These are phyloP conservation scores for Stachybotrys chartarum DNA, from an alignment of 2,329 filamentous ascomycete species.

Conservation along the genomic window DNA sequence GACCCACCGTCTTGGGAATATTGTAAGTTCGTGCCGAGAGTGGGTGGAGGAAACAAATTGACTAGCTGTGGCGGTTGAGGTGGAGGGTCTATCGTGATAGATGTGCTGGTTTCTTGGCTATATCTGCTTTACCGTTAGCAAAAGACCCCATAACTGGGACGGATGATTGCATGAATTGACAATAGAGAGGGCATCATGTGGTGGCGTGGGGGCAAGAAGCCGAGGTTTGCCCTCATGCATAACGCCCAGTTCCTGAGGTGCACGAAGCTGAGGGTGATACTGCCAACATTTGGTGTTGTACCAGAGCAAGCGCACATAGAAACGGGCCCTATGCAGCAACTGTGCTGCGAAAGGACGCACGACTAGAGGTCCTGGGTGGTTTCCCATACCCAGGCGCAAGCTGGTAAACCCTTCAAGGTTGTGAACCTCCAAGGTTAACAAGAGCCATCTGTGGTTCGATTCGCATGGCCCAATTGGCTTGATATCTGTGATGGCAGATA, in stretches of 20 bases:
- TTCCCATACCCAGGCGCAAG: not conserved
- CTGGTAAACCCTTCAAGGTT: not conserved
- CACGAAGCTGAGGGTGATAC: not conserved
- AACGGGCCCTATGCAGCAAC: not conserved
- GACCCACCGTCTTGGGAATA: conserved; percentile 43
- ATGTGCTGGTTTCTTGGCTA: conserved; percentile 44
- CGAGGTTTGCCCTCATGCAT: not conserved
- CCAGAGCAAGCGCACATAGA: not conserved
- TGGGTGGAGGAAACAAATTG: conserved; percentile 43
- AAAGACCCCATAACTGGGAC: conserved; percentile 4
- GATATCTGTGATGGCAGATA: too few relatives aligned
- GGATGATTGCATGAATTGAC: not conserved
- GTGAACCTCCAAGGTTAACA: not conserved
- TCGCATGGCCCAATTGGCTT: too few relatives aligned
- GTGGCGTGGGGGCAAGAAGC: not conserved
- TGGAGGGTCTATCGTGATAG: conserved; percentile 46
- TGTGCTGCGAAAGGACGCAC: not conserved
- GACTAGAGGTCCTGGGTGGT: not conserved
- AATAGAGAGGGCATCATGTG: not conserved
- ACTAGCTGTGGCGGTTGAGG: conserved; percentile 41
- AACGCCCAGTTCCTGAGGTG: not conserved
- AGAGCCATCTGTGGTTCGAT: too few relatives aligned
- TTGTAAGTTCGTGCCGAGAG: conserved; percentile 36
- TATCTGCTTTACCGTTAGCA: conserved; percentile 36
- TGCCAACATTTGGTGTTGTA: not conserved